A percentile compares a stretch with the other conserved stretches of the same genome.
phyloP scores from a whole-genome alignment of 345 rosid genomes.

The Isatis tinctoria region DNA sequence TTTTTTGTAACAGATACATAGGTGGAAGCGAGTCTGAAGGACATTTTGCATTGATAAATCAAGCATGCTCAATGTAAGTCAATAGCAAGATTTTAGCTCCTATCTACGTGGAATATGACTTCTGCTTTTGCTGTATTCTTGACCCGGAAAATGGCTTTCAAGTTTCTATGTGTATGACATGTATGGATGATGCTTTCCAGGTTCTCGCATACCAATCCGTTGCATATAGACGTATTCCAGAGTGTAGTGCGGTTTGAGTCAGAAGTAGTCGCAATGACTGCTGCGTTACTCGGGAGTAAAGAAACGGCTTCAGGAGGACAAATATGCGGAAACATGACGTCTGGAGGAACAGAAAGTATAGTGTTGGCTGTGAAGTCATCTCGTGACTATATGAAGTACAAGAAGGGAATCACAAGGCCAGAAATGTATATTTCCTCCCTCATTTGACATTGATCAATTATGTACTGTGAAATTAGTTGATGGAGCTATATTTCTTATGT shows the following conservation, averaged over 20 bases:
- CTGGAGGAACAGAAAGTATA: slow-evolving; percentile 98
- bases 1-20: slow-evolving; percentile 59
- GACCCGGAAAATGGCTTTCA: not conserved
- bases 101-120: not conserved
- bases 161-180: slow-evolving; percentile 4
- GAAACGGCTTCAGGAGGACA: slow-evolving; percentile 73
- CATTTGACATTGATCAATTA: not conserved
- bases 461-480: not conserved
- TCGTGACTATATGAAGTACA: slow-evolving; percentile 87
- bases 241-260: slow-evolving; percentile 86
- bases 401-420: slow-evolving; percentile 80
- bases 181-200: slow-evolving; percentile 40
- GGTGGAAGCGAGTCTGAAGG: slow-evolving; percentile 89
- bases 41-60: slow-evolving; percentile 86
- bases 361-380: slow-evolving; percentile 88
- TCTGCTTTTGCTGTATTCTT: too few species aligned
- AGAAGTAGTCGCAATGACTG: slow-evolving; percentile 98
- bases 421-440: slow-evolving; percentile 57
- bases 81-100: not conserved
- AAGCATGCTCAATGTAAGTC: slow-evolving; percentile 97
- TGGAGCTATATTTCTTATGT: slow-evolving; percentile 8
- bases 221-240: slow-evolving; percentile 84
- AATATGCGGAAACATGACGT: slow-evolving; percentile 97
- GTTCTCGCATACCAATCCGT: slow-evolving; percentile 96
- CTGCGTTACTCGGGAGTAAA: slow-evolving; percentile 69